These are phyloP conservation scores for Lathyrus oleraceus DNA, from an alignment of 306 rosid species.

Conservation along the genomic window DNA sequence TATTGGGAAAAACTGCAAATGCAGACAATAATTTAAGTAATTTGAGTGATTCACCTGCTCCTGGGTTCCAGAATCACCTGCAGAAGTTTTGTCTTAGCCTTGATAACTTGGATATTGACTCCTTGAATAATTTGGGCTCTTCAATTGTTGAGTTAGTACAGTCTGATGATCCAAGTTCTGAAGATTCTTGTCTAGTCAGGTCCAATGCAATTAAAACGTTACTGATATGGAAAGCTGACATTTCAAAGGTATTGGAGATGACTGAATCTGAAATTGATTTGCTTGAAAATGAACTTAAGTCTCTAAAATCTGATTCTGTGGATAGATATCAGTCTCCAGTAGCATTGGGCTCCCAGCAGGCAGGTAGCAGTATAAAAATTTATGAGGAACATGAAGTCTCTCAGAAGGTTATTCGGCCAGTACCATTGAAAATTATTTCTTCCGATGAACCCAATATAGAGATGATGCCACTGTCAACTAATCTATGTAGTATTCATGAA, in stretches of 20 bases:
- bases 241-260: slow-evolving; percentile 82
- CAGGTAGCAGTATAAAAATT: slow-evolving; percentile 39
- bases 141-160: slow-evolving; percentile 64
- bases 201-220: slow-evolving; percentile 71
- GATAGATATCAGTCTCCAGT: slow-evolving; percentile 47
- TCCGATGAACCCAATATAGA: slow-evolving; percentile 44
- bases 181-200: slow-evolving; percentile 54
- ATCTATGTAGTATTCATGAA: slow-evolving; percentile 40
- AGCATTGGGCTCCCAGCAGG: slow-evolving; percentile 49
- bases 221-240: slow-evolving; percentile 76
- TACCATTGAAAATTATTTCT: slow-evolving; percentile 50
- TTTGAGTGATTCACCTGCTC: slow-evolving; percentile 55
- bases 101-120: slow-evolving; percentile 63
- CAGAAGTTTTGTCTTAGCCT: slow-evolving; percentile 59
- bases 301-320: slow-evolving; percentile 51
- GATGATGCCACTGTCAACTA: slow-evolving; percentile 50
- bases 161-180: slow-evolving; percentile 60
- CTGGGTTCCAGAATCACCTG: slow-evolving; percentile 49
- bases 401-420: slow-evolving; percentile 47
- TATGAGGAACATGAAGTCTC: slow-evolving; percentile 44
- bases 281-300: slow-evolving; percentile 80
- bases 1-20: slow-evolving; percentile 54
- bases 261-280: slow-evolving; percentile 90
- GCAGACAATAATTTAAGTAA: slow-evolving; percentile 57
- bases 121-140: slow-evolving; percentile 57